phyloP scores from a whole-genome alignment of 352 stramenopile genomes.

The Globisporangium cederbergense region DNA sequence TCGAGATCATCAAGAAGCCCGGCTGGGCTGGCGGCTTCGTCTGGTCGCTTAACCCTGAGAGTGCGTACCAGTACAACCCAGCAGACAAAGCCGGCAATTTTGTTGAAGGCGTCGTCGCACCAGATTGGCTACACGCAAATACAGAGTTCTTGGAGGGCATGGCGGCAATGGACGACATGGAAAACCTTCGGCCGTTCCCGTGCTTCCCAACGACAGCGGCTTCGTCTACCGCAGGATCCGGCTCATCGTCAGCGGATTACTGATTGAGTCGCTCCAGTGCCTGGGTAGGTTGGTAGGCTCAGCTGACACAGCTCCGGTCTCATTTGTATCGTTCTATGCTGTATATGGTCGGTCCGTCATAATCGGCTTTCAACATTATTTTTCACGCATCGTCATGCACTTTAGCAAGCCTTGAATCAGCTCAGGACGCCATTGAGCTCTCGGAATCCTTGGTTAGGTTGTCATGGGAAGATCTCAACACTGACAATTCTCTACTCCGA shows the following conservation, averaged over 20 bases:
- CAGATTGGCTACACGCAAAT: slow-evolving; percentile 29
- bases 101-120: slow-evolving; percentile 22
- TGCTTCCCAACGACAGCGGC: slow-evolving; percentile 24
- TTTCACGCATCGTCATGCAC: neutral
- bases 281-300: neutral
- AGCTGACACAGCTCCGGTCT: neutral
- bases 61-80: slow-evolving; percentile 39
- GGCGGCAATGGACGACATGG: slow-evolving; percentile 28
- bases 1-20: slow-evolving; percentile 27
- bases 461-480: too few relatives aligned
- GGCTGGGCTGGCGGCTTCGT: slow-evolving; percentile 34
- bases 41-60: slow-evolving; percentile 38
- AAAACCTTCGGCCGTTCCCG: slow-evolving; percentile 29
- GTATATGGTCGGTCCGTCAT: neutral
- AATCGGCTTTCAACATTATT: slow-evolving; percentile 8
- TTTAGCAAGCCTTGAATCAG: neutral
- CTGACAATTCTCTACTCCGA: slow-evolving; percentile 20
- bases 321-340: neutral
- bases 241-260: neutral
- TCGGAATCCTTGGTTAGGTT: too few relatives aligned
- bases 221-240: neutral
- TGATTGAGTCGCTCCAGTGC: neutral
- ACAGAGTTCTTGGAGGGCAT: slow-evolving; percentile 24
- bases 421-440: neutral
- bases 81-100: slow-evolving; percentile 22